Evolutionary conservation across 805 yeast species (phyloP).

Genomic region (Blastobotrys robertii): DNA sequence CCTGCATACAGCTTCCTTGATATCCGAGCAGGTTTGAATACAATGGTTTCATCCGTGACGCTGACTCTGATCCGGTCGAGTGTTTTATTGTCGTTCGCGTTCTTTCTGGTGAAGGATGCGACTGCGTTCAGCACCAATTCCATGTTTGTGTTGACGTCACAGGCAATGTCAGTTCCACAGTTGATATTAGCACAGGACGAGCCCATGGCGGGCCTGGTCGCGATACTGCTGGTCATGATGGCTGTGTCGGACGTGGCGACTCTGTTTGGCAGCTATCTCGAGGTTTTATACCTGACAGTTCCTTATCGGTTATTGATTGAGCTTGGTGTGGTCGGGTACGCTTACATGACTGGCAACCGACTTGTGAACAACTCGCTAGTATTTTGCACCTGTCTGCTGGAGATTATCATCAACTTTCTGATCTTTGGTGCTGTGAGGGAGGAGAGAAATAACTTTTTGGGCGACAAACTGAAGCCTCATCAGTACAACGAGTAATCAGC

Average conservation of each 20-base stretch:
- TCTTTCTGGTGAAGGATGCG: slow-evolving; percentile 23
- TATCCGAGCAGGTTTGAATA: background rate
- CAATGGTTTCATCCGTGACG: slow-evolving; percentile 16
- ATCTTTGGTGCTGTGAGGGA: slow-evolving; percentile 24
- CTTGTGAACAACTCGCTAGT: slow-evolving; percentile 22
- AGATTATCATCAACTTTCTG: slow-evolving; percentile 24
- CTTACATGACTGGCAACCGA: slow-evolving; percentile 16
- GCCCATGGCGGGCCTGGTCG: slow-evolving; percentile 21
- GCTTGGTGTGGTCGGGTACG: slow-evolving; percentile 16
- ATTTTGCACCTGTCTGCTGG: slow-evolving; percentile 24
- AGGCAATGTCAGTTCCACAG: slow-evolving; percentile 15
- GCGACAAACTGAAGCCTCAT: background rate
- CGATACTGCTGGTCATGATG: slow-evolving; percentile 16
- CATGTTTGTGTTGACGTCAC: slow-evolving; percentile 20
- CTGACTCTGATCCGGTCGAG: slow-evolving; percentile 18
- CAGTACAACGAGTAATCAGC: too few species aligned
- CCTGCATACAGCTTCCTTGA: too few species aligned
- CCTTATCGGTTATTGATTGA: slow-evolving; percentile 22
- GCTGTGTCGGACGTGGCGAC: slow-evolving; percentile 23
- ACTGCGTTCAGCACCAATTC: slow-evolving; percentile 17
- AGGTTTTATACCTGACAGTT: slow-evolving; percentile 19
- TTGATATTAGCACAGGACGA: slow-evolving; percentile 14
- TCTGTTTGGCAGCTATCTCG: slow-evolving; percentile 16
- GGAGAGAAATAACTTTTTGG: slow-evolving; percentile 24
- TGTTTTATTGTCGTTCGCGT: slow-evolving; percentile 21